These are phyloP conservation scores for Ceratobasidium theobromae DNA, from an alignment of 1,284 basidiomycete species.

Conservation along the genomic window DNA sequence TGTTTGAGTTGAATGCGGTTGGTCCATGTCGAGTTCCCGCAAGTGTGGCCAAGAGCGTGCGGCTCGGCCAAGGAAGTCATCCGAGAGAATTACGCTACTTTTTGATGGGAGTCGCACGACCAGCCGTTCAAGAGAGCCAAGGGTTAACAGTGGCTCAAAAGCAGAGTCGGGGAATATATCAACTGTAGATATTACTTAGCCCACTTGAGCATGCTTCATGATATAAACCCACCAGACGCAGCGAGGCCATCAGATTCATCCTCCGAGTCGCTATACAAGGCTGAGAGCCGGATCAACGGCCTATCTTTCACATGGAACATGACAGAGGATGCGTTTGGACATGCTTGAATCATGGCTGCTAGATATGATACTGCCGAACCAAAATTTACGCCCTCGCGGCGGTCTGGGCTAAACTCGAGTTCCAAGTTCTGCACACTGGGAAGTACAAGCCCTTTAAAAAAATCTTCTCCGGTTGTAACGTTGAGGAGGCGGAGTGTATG, in stretches of 20 bases:
- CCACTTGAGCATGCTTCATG: too few relatives aligned
- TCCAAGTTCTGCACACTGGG: background rate
- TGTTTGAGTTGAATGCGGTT: background rate
- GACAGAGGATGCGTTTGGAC: background rate
- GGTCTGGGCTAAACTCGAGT: background rate
- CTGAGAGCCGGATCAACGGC: background rate
- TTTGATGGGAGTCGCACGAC: background rate
- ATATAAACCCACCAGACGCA: too few relatives aligned
- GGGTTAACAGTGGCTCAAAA: background rate
- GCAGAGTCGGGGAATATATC: background rate
- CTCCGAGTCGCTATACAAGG: background rate
- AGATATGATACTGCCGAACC: background rate
- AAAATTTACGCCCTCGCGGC: background rate
- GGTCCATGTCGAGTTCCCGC: slow-evolving; percentile 6
- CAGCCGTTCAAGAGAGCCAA: background rate
- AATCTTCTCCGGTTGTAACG: background rate
- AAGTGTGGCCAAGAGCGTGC: slow-evolving; percentile 8
- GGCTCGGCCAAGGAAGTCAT: slow-evolving; percentile 3
- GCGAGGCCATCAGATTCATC: background rate
- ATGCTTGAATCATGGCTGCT: background rate
- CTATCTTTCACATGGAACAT: background rate
- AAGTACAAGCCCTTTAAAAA: background rate
- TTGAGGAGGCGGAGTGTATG: background rate
- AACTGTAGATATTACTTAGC: too few relatives aligned
- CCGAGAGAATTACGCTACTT: background rate